A percentile compares a stretch with the other conserved stretches of the same genome.
These are phyloP conservation scores for Phaeosphaeriaceae sp. DNA, from an alignment of 2,329 filamentous ascomycete genomes.

Conservation along the genomic window DNA sequence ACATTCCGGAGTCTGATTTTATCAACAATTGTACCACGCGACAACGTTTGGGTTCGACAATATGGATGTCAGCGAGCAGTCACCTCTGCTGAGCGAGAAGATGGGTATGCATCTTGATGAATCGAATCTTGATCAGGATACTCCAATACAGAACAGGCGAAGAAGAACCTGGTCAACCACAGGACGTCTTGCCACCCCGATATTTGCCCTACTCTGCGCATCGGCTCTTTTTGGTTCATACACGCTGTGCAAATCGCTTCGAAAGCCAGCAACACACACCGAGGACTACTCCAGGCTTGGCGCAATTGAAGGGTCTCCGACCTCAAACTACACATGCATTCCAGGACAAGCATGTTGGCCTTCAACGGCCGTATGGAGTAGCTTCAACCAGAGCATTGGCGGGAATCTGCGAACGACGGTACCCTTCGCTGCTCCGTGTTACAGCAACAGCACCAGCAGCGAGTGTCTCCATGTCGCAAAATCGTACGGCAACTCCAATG, in stretches of 20 bases:
- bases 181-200: neutral
- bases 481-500: slow-evolving; percentile 33
- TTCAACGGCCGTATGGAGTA: slow-evolving; percentile 34
- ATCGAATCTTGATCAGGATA: neutral
- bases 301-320: neutral
- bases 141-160: neutral
- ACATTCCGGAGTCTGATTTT: too few species aligned
- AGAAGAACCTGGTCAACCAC: neutral
- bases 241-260: slow-evolving; percentile 2
- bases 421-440: slow-evolving; percentile 44
- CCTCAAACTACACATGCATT: slow-evolving; percentile 40
- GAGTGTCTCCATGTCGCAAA: slow-evolving; percentile 27
- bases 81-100: neutral
- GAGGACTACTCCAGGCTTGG: neutral
- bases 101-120: neutral
- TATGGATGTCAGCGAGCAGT: neutral
- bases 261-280: slow-evolving; percentile 4
- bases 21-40: neutral
- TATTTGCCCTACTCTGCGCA: neutral
- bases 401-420: slow-evolving; percentile 38
- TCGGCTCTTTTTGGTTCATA: neutral
- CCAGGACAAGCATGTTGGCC: slow-evolving; percentile 49
- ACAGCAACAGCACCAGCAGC: slow-evolving; percentile 22
- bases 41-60: neutral
- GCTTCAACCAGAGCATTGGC: slow-evolving; percentile 41